These are phyloP conservation scores for Dissoconium aciculare DNA, from an alignment of 2,329 filamentous ascomycete genomes.

Conservation along the genomic window DNA sequence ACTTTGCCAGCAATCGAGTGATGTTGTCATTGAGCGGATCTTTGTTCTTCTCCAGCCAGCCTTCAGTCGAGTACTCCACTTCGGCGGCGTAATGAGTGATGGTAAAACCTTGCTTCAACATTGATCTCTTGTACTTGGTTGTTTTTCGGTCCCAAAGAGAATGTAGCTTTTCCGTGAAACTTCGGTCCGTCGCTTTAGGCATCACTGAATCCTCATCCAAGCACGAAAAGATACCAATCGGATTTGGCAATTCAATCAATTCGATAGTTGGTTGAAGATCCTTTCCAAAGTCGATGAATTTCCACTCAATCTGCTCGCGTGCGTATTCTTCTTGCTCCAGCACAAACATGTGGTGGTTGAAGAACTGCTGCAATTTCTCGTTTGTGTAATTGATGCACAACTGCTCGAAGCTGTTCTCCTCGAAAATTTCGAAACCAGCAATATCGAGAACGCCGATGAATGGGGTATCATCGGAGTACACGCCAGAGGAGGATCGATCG, in stretches of 20 bases:
- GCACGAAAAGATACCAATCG: conserved; percentile 97
- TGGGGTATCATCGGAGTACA: conserved; percentile 71
- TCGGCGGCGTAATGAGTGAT: conserved; percentile 96
- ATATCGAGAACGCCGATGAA: conserved; percentile 99
- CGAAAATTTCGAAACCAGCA: conserved; percentile 97
- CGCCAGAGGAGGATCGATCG: conserved; percentile 54
- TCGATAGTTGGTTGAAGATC: conserved; percentile 97
- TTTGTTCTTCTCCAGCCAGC: conserved; percentile 98
- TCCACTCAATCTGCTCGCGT: conserved; percentile 95
- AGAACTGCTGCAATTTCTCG: conserved; percentile 97
- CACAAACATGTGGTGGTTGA: conserved; percentile 99
- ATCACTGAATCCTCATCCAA: conserved; percentile 96
- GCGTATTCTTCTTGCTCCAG: conserved; percentile 97
- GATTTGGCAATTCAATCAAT: conserved; percentile 86
- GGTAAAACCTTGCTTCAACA: conserved; percentile 81
- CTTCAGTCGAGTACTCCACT: conserved; percentile 88
- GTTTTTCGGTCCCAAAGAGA: conserved; percentile 93
- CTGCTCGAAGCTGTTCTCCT: conserved; percentile 96
- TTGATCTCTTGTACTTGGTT: conserved; percentile 76
- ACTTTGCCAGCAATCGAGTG: conserved; percentile 71
- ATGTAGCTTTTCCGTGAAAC: conserved; percentile 96
- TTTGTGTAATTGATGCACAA: conserved; percentile 99
- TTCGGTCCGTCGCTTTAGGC: conserved; percentile 95
- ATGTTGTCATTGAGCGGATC: conserved; percentile 96
- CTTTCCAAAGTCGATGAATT: conserved; percentile 97